phyloP scores from a whole-genome alignment of 2,329 filamentous ascomycete genomes.

The Rutstroemia sp. region DNA sequence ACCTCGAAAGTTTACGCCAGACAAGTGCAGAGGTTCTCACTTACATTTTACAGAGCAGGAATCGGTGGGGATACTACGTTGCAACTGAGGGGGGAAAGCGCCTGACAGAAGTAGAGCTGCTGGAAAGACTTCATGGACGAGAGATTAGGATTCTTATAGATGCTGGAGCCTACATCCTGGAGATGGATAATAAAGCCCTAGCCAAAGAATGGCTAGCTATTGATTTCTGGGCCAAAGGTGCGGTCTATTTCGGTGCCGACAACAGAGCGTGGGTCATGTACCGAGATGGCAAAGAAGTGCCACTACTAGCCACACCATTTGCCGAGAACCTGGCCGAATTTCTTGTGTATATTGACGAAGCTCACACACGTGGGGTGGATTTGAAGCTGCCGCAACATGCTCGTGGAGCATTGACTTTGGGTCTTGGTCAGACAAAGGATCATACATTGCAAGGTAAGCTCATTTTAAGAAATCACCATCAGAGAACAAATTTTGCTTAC shows the following conservation, averaged over 20 bases:
- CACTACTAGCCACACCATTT: conserved; percentile 19
- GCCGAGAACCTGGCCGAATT: conserved; percentile 17
- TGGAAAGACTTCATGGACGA: conserved; percentile 21
- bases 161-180: conserved; percentile 56
- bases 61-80: conserved; percentile 30
- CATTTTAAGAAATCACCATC: no score
- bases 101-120: conserved; percentile 38
- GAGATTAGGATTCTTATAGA: conserved; percentile 52
- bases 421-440: conserved; percentile 22
- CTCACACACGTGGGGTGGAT: conserved; percentile 24
- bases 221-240: conserved; percentile 5
- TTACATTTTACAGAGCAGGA: conserved; percentile 47
- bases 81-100: conserved; percentile 37
- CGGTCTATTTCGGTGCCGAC: conserved; percentile 16
- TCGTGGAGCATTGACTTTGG: conserved; percentile 20
- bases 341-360: conserved; percentile 24
- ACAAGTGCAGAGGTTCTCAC: conserved; percentile 58
- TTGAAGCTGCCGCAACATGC: conserved; percentile 17
- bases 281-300: conserved; percentile 13
- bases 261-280: conserved; percentile 17
- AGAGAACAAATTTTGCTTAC: no score
- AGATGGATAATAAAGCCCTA: conserved; percentile 41
- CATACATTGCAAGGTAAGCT: conserved; percentile 42
- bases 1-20: conserved; percentile 47
- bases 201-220: conserved; percentile 20